A percentile compares a stretch with the other conserved stretches of the same genome.
phyloP scores from a whole-genome alignment of 768 basidiomycete species.

The Russula dissimulans region DNA sequence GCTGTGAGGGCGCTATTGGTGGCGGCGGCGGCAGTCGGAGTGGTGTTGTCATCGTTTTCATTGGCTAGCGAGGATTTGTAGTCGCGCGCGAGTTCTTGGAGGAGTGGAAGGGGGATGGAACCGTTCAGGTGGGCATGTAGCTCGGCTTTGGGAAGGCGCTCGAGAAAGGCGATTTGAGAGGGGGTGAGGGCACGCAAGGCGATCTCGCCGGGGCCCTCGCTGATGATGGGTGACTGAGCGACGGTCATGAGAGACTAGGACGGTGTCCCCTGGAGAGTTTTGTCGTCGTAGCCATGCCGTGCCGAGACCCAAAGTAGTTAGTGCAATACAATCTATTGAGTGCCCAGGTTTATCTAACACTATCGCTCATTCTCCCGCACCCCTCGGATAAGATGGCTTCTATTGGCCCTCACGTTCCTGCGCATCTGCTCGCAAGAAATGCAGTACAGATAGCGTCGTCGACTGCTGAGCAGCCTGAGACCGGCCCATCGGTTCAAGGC shows the following conservation, averaged over 20 bases:
- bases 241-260: too few relatives aligned
- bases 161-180: constrained; percentile 49
- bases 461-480: neutral
- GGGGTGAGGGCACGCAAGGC: constrained; percentile 48
- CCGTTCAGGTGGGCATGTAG: constrained; percentile 83
- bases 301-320: too few relatives aligned
- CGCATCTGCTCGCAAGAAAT: constrained; percentile 9
- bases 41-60: too few relatives aligned
- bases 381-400: constrained; percentile 1
- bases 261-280: too few relatives aligned
- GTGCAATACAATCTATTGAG: neutral
- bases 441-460: neutral
- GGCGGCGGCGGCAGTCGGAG: neutral
- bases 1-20: neutral
- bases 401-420: constrained; percentile 25
- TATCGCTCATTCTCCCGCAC: too few relatives aligned
- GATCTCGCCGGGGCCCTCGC: constrained; percentile 26
- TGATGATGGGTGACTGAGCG: too few relatives aligned
- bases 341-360: neutral
- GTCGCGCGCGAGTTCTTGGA: constrained; percentile 52
- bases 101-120: constrained; percentile 58
- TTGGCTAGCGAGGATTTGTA: constrained; percentile 16
- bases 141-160: constrained; percentile 67
- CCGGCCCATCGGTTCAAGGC: constrained; percentile 16
- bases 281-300: too few relatives aligned